Base-by-base conservation (phyloP, 306 rosid species). In the Rosa lucieae region DNA sequence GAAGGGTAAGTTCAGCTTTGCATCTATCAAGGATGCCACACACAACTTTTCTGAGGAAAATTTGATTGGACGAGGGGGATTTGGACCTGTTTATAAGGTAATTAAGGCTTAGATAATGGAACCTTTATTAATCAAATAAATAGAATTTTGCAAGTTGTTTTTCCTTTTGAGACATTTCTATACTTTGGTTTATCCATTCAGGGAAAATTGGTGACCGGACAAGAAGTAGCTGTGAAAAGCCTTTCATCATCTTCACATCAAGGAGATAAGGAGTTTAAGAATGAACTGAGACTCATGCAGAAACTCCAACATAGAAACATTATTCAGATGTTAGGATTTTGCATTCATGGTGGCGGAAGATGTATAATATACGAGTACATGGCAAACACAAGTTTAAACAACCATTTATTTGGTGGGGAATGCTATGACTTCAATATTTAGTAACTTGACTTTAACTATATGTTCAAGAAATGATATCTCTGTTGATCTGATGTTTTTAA, bases 1-100 rank as follows among this genome's bases (percentile, higher is more conserved):
- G 11, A 37, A 17, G 70, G 70, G 21, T 9, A 4, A 37, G 23
- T 67, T 67, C 71, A 67, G 47, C 23, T 39, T 17, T 67, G 46
- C 48, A 67, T 67, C 71, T 67, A 67, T 67, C 71, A 67, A 2
- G 47, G 71, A 39, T 7, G 71, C 71, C 71, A 67, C 71, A 67
- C 9, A 18, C 6, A 66, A 66, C 70, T 66, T 66, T 8, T 66
- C 70, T 66, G 23, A 37, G 46, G 21, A 66, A 17, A 67, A 67
- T 10, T 18, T 8, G 48, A 0, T 67, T 1, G 71, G 48, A 18
- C 26, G 18, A 17, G 47, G 71, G 6, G 71, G 13, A 8, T 67
- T 7, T 67, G 71, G 71, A 67, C 0, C 48, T 37, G 71, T 67
- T 67, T 67, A 67, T 39, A 67, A 67, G 71, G 71, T 67, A 17